phyloP scores from a whole-genome alignment of 78 protist species.

The Chrysochromulina tobinii region DNA sequence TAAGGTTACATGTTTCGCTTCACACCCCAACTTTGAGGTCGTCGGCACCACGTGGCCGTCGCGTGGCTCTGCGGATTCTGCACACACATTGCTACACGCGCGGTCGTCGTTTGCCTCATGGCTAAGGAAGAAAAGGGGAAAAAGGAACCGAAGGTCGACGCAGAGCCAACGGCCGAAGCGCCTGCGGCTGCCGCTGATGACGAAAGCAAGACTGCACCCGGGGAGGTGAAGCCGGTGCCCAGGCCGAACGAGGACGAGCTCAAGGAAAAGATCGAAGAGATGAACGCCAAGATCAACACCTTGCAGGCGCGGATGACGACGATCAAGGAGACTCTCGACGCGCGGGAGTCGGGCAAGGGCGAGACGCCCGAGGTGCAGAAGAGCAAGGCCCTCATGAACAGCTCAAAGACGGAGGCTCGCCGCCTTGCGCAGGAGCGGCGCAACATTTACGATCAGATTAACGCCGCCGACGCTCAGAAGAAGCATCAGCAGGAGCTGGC shows the following conservation, averaged over 20 bases:
- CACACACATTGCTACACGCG: too few species aligned
- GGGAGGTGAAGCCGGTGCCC: background rate
- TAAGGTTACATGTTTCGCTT: too few species aligned
- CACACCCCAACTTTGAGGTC: too few species aligned
- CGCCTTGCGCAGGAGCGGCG: background rate
- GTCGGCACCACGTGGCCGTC: too few species aligned
- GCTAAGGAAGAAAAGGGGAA: too few species aligned
- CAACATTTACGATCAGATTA: background rate
- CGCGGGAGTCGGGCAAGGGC: background rate
- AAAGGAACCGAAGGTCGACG: too few species aligned
- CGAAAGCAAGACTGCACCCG: background rate
- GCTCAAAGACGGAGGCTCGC: background rate
- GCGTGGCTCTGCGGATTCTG: too few species aligned
- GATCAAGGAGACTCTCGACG: constrained; percentile 20
- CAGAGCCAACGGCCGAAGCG: too few species aligned
- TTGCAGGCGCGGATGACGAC: background rate
- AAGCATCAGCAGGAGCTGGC: background rate
- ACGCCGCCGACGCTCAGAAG: background rate
- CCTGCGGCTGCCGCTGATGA: background rate
- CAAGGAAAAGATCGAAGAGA: background rate
- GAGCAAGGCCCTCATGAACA: too few species aligned
- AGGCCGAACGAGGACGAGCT: background rate
- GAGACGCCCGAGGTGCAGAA: too few species aligned
- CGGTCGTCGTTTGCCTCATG: too few species aligned
- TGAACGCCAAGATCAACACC: background rate